These are phyloP conservation scores for Cryphonectria nitschkei DNA, from an alignment of 2,329 filamentous ascomycete genomes.

Conservation along the genomic window DNA sequence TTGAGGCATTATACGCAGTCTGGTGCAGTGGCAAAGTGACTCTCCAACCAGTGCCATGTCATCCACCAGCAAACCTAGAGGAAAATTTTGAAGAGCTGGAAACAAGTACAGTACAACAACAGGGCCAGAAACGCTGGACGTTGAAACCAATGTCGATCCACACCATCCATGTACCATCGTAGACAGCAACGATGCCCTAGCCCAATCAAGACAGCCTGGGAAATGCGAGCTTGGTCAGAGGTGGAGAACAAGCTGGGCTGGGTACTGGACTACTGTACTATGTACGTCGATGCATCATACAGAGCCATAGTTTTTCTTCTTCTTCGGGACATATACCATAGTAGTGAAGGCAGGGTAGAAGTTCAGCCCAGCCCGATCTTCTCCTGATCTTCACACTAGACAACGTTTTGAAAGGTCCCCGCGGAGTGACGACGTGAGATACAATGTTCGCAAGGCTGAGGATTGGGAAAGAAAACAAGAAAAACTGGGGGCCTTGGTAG, in stretches of 20 bases:
- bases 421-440: slow-evolving; percentile 2
- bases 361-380: background rate
- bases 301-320: background rate
- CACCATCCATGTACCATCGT: background rate
- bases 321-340: too few species aligned
- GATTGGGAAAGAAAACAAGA: background rate
- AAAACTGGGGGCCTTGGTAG: background rate
- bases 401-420: background rate
- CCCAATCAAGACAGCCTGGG: slow-evolving; percentile 7
- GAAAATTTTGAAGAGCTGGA: background rate
- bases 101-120: background rate
- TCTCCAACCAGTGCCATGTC: background rate
- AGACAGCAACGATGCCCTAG: slow-evolving; percentile 3
- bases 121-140: background rate
- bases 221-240: slow-evolving; percentile 8
- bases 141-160: slow-evolving; percentile 8
- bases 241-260: background rate
- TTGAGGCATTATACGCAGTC: background rate
- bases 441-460: slow-evolving; percentile 11
- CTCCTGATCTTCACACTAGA: background rate
- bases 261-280: background rate
- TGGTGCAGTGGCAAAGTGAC: background rate
- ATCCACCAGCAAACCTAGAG: background rate
- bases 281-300: background rate
- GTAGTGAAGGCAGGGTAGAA: background rate